Conservation (phyloP, 2,329 filamentous ascomycete genomes). For the Thielaviopsis punctulata region DNA sequence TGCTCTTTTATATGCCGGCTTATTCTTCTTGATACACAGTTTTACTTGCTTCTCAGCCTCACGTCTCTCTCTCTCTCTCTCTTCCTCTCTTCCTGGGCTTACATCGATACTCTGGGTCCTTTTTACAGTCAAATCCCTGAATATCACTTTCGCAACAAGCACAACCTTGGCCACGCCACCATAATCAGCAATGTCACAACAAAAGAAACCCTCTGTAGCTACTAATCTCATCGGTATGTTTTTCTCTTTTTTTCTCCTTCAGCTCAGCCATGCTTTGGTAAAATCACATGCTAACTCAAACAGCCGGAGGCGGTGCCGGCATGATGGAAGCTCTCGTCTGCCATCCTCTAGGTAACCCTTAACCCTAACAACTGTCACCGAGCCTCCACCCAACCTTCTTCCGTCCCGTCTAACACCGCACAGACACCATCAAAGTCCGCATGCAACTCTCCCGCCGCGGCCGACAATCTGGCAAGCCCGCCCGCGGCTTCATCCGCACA, state of each 20-base stretch:
- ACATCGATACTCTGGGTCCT: too few species aligned
- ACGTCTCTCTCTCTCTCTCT: not conserved
- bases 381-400: conserved; percentile 9
- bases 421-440: conserved; percentile 94
- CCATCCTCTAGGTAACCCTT: conserved; percentile 64
- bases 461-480: conserved; percentile 63
- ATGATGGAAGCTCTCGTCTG: conserved; percentile 99
- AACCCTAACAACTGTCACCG: conserved; percentile 1
- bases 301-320: conserved; percentile 87
- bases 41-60: not conserved
- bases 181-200: conserved; percentile 23
- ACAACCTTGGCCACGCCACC: too few species aligned
- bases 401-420: not conserved
- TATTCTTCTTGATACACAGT: too few species aligned
- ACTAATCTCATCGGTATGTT: conserved; percentile 84
- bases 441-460: conserved; percentile 94
- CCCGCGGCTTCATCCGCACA: conserved; percentile 74
- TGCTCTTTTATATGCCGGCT: too few species aligned
- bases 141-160: not conserved
- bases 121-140: not conserved
- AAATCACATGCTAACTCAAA: conserved; percentile 30
- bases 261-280: too few species aligned
- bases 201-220: conserved; percentile 60
- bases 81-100: not conserved
- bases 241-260: too few species aligned